Evolutionary conservation across 2,329 filamentous ascomycete genomes (phyloP).

Genomic region (Calonectria pteridis): DNA sequence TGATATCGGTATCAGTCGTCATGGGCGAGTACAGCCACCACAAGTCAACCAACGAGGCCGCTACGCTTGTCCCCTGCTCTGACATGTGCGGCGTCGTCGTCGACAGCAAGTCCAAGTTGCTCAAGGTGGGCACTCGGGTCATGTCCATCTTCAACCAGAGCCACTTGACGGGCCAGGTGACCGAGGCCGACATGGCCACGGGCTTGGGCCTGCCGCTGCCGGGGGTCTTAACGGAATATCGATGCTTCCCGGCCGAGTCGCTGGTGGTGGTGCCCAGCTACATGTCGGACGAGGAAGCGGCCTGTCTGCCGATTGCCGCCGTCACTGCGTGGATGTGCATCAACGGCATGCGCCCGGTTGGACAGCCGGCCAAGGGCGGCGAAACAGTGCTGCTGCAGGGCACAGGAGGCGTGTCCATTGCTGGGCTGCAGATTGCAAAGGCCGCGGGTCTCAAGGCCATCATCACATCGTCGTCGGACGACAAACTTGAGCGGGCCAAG

Average conservation of each 20-base stretch:
- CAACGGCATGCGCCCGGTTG: constrained; percentile 69
- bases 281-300: constrained; percentile 69
- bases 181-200: constrained; percentile 64
- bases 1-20: constrained; percentile 59
- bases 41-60: constrained; percentile 57
- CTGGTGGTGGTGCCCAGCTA: constrained; percentile 69
- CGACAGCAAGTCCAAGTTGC: constrained; percentile 54
- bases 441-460: constrained; percentile 64
- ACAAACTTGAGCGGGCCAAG: constrained; percentile 61
- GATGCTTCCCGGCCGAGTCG: constrained; percentile 68
- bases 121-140: constrained; percentile 73
- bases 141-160: constrained; percentile 73
- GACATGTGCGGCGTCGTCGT: constrained; percentile 77
- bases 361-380: constrained; percentile 52
- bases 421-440: constrained; percentile 66
- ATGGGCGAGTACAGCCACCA: constrained; percentile 78
- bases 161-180: constrained; percentile 70
- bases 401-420: constrained; percentile 65
- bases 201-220: constrained; percentile 72
- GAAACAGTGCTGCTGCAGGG: constrained; percentile 64
- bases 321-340: constrained; percentile 76
- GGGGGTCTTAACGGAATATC: constrained; percentile 70
- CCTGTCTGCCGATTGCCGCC: constrained; percentile 70
- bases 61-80: constrained; percentile 72
- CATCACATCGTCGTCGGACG: constrained; percentile 67